Evolutionary conservation across 1,139 yeast species (phyloP), one percentile per base, ranked within the genome.

Genomic region (Schwanniomyces etchellsii): DNA sequence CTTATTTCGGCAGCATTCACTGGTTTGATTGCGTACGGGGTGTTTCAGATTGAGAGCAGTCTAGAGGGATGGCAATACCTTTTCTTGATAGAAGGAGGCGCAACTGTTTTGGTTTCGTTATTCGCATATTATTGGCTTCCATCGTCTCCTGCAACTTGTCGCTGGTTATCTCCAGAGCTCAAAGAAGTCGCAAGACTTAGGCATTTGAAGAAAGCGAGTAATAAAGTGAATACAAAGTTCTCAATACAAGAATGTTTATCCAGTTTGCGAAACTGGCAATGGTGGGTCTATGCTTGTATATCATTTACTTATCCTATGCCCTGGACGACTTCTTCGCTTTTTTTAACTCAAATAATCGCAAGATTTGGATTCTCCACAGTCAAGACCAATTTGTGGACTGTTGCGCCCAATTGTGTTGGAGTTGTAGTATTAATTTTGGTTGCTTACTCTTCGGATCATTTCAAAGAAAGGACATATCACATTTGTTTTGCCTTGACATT

Each of bases 291-390:
- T 55, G 60, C 59, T 43, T 55, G 46, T 44, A 66, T 21, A 30
- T 73, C 69, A 48, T 44, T 68, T 29, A 55, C 62, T 29, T 54
- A 67, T 28, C 74, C 74, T 36, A 74, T 69, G 21, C 74, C 74
- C 2, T 48, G 68, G 26, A 65, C 65, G 43, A 64, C 73, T 11
- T 60, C 69, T 37, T 64, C 65, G 38, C 64, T 63, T 43, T 69
- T 71, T 70, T 64, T 69, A 37, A 74, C 60, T 9, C 59, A 52
- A 37, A 55, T 55, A 30, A 48, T 55, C 25, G 47, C 44, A 16
- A 48, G 43, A 16, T 45, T 55, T 35, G 59, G 60, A 5, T 50
- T 49, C 28, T 50, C 59, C 2, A 41, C 55, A 1, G 58, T 55
- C 13, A 45, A 47, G 32, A 54, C 60, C 5, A 53, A 55, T 33